These are phyloP conservation scores for Neurospora intermedia DNA, from an alignment of 495 filamentous ascomycete species.

Conservation along the genomic window DNA sequence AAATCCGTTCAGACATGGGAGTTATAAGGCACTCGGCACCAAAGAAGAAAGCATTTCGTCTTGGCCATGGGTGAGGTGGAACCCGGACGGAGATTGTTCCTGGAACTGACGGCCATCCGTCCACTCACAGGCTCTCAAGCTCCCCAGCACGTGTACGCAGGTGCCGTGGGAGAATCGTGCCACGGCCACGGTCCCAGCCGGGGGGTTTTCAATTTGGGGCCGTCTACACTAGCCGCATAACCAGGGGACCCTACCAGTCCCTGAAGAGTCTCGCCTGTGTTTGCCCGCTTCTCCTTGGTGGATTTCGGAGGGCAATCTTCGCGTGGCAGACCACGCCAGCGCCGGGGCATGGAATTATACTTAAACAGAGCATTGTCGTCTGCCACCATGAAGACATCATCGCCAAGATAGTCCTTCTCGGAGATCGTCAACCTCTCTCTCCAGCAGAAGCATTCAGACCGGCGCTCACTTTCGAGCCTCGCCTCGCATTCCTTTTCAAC, in stretches of 20 bases:
- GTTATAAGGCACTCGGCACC: neutral
- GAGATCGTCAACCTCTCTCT: neutral
- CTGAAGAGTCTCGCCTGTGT: neutral
- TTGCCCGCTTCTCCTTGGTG: neutral
- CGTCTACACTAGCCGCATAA: neutral
- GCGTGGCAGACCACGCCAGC: neutral
- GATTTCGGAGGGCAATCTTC: neutral
- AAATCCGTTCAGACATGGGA: neutral
- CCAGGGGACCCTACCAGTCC: neutral
- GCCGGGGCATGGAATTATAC: neutral
- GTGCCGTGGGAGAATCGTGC: neutral
- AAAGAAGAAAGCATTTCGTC: neutral
- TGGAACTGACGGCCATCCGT: neutral
- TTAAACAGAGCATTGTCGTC: neutral
- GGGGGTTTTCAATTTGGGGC: neutral
- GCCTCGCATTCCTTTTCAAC: neutral
- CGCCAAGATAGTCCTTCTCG: neutral
- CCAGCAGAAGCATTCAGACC: neutral
- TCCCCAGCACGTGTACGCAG: neutral
- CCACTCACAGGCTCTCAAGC: neutral
- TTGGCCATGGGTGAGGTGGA: neutral
- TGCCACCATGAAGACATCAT: neutral
- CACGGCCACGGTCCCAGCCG: neutral
- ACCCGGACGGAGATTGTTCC: neutral
- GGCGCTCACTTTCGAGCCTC: neutral